phyloP scores from a whole-genome alignment of 352 stramenopile genomes.

The Phytophthora capsici region DNA sequence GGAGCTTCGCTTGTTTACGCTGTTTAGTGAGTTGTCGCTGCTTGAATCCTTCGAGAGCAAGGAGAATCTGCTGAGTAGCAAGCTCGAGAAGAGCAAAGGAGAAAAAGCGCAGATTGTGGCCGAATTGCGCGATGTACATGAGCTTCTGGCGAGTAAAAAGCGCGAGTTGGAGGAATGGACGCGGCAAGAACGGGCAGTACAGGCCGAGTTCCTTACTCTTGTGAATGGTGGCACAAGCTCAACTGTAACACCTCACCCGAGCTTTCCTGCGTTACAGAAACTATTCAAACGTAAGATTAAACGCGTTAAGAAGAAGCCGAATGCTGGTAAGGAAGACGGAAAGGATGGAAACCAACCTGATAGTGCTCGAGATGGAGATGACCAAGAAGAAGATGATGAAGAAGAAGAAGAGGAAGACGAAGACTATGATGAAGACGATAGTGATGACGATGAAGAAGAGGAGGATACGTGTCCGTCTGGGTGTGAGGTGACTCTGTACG shows the following conservation, averaged over 20 bases:
- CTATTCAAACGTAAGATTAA: slow-evolving; percentile 95
- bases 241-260: slow-evolving; percentile 53
- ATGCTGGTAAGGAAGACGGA: slow-evolving; percentile 32
- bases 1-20: slow-evolving; percentile 89
- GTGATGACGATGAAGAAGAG: slow-evolving; percentile 92
- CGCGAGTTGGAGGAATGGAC: slow-evolving; percentile 85
- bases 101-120: slow-evolving; percentile 89
- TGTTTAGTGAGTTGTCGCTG: slow-evolving; percentile 86
- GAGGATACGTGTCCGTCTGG: slow-evolving; percentile 91
- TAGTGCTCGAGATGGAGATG: slow-evolving; percentile 59
- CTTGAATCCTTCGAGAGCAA: slow-evolving; percentile 93
- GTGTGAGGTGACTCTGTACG: slow-evolving; percentile 91
- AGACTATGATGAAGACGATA: slow-evolving; percentile 88
- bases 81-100: slow-evolving; percentile 82
- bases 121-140: slow-evolving; percentile 80
- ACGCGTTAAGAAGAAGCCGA: slow-evolving; percentile 81
- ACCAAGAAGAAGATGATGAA: slow-evolving; percentile 78
- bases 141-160: slow-evolving; percentile 75
- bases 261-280: slow-evolving; percentile 81
- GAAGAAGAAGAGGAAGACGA: slow-evolving; percentile 77
- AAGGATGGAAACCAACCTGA: slow-evolving; percentile 41
- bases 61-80: slow-evolving; percentile 87
- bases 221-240: slow-evolving; percentile 69
- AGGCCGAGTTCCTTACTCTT: slow-evolving; percentile 72
- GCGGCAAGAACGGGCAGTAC: slow-evolving; percentile 62